Evolutionary conservation across 768 basidiomycete genomes (phyloP), one percentile per base, ranked within the genome.

Genomic region (Tulasnella sp.): DNA sequence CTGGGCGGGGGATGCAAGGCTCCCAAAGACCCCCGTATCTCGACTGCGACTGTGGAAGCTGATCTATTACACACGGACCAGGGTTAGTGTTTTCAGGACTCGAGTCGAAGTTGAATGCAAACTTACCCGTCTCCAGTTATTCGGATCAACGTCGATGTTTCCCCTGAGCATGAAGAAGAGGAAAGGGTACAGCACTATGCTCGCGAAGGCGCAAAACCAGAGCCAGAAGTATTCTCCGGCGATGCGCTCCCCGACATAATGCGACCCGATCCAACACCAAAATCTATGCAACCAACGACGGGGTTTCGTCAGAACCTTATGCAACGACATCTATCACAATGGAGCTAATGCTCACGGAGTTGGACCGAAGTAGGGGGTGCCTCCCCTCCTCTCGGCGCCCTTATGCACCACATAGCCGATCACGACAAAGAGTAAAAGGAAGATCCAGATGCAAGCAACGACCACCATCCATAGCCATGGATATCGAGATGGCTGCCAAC

Each of bases 181-280:
- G 74, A 76, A 76, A 27, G 74, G 79, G 75, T 80, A 80, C 76
- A 75, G 27, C 76, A 76, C n/a, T 40, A 80, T 58, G 58, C 75
- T 80, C 48, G 75, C 19, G 46, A 80, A 38, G n/a, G 79, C 79
- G 73, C 48, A 75, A 38, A 76, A 75, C 79, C 79, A 80, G 27
- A 80, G 52, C 79, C 79, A 80, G 38, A 80, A 68, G 62, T 80
- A 80, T 39, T 80, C 79, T 27, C 79, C 79, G 4, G 58, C 74
- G 73, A 80, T 75, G 24, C 79, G 79, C 42, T 80, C 79, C 8
- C 74, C 36, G 8, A 80, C 8, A 62, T 75, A 62, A 21, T 62
- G 36, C 12, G 48, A 48, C 27, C 73, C 73, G 27, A 80, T 80
- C 79, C 79, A 80, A 68, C 79, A 80, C 79, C 79, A 80, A 46